Base-by-base conservation (phyloP, 139 green algal genomes). In the Volvox reticuliferus region DNA sequence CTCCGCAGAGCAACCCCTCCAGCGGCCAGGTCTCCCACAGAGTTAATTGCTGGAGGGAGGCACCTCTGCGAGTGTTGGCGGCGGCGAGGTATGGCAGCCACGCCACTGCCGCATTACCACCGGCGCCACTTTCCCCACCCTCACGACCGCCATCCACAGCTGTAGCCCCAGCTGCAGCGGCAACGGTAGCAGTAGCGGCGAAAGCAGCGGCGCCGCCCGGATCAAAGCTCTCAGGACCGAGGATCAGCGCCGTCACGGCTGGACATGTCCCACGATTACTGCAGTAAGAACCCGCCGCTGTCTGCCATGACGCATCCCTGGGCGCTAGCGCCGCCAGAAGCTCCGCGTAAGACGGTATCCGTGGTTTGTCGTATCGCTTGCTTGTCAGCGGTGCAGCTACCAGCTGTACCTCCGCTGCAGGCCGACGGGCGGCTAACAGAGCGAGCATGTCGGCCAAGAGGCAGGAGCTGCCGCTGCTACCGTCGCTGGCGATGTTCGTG, bases 351-450 rank as follows among this genome's bases (percentile, higher is more conserved):
- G 86, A 36, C 20, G 73, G 71, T 30, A 90, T 83, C 2, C 86
- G 71, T 2, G 86, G 86, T 44, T 90, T 90, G 86, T 90, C 86
- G 86, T 90, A 90, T 55, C 86, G 86, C 26, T 90, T 90, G 73
- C 86, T 84, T 69, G 26, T 22, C 13, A 50, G 50, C 50, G 86
- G 73, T 55, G 73, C 86, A 73, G 71, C 16, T n/a, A 90, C 86
- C 30, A 90, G 73, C 50, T 24, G 36, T 81, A 90, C 86, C 73
- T 83, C 86, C 14, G 86, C 86, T 1, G 2, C 19, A 18, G 86
- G 86, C 50, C 71, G 50, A 19, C 35, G 35, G 22, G 71, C 71
- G 12, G 17, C 86, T 22, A 90, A 44, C 19, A 44, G 26, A 21
- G 50, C n/a, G 16, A 90, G 50, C 86, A 90, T 90, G 16, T 1